These are phyloP conservation scores for Dalbergia cultrata DNA, from an alignment of 306 rosid genomes.

Conservation along the genomic window DNA sequence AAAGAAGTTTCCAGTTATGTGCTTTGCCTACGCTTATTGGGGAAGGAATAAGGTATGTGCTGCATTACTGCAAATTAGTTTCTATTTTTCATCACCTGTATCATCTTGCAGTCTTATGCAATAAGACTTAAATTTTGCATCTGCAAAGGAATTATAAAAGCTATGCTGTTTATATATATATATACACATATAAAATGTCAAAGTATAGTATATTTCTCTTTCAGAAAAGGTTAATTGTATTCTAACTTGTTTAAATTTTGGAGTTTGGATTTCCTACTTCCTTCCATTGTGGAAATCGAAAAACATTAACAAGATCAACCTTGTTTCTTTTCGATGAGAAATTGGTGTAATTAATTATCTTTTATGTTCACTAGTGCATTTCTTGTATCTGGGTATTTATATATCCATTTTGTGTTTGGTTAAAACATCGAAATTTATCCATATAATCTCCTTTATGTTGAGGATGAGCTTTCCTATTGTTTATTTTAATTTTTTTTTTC, in stretches of 20 bases:
- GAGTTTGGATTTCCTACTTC: too few relatives aligned
- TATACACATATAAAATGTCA: too few relatives aligned
- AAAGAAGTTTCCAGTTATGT: slow-evolving; percentile 76
- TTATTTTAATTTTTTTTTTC: neutral
- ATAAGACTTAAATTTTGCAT: slow-evolving; percentile 24
- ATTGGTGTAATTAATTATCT: too few relatives aligned
- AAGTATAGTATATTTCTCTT: too few relatives aligned
- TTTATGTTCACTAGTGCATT: too few relatives aligned
- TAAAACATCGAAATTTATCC: neutral
- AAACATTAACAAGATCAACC: too few relatives aligned
- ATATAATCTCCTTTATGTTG: neutral
- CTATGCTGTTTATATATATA: neutral
- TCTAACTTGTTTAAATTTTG: too few relatives aligned
- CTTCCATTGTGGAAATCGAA: too few relatives aligned
- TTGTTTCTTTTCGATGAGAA: too few relatives aligned
- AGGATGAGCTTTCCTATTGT: slow-evolving; percentile 27
- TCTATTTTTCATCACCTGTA: slow-evolving; percentile 34
- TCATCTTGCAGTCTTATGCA: slow-evolving; percentile 31
- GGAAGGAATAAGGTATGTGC: slow-evolving; percentile 74
- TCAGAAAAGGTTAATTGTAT: too few relatives aligned
- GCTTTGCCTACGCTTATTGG: slow-evolving; percentile 91
- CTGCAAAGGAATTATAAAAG: slow-evolving; percentile 27
- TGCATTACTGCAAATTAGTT: slow-evolving; percentile 29
- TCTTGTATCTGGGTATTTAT: too few relatives aligned
- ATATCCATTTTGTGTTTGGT: too few relatives aligned